phyloP scores from a whole-genome alignment of 257 asterid species.

The Nicotiana undulata region DNA sequence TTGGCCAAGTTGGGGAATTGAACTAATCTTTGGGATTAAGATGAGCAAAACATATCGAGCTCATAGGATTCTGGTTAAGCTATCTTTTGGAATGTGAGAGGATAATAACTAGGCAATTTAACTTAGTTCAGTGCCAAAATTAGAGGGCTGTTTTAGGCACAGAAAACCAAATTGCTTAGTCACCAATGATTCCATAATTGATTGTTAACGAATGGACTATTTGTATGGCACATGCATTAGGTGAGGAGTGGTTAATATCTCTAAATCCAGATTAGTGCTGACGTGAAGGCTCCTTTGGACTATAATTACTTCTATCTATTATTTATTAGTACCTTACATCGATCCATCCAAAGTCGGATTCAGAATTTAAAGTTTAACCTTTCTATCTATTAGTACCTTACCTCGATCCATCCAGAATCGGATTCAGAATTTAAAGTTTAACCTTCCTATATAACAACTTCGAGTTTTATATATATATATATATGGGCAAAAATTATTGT shows the following conservation, averaged over 20 bases:
- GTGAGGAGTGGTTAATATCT: slow-evolving; percentile 36
- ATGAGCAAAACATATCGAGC: too few relatives aligned
- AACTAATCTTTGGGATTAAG: too few relatives aligned
- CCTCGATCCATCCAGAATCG: too few relatives aligned
- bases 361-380: too few relatives aligned
- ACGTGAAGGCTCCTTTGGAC: not conserved
- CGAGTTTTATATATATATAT: too few relatives aligned
- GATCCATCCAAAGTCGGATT: too few relatives aligned
- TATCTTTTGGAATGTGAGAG: not conserved
- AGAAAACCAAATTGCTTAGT: not conserved
- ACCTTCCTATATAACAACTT: too few relatives aligned
- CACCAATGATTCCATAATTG: not conserved
- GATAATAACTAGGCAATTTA: not conserved
- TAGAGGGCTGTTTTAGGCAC: not conserved
- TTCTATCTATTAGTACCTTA: not conserved
- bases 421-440: too few relatives aligned
- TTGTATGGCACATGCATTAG: slow-evolving; percentile 18
- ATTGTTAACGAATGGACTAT: slow-evolving; percentile 9
- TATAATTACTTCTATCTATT: not conserved
- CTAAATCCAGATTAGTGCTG: slow-evolving; percentile 17
- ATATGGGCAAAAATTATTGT: too few relatives aligned
- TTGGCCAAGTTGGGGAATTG: too few relatives aligned
- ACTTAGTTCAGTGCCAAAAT: not conserved
- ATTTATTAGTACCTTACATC: not conserved
- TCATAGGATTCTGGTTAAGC: not conserved